A percentile compares a stretch with the other conserved stretches of the same genome.
Evolutionary conservation across 1,139 yeast genomes (phyloP).

Genomic region (Suhomyces taliae): DNA sequence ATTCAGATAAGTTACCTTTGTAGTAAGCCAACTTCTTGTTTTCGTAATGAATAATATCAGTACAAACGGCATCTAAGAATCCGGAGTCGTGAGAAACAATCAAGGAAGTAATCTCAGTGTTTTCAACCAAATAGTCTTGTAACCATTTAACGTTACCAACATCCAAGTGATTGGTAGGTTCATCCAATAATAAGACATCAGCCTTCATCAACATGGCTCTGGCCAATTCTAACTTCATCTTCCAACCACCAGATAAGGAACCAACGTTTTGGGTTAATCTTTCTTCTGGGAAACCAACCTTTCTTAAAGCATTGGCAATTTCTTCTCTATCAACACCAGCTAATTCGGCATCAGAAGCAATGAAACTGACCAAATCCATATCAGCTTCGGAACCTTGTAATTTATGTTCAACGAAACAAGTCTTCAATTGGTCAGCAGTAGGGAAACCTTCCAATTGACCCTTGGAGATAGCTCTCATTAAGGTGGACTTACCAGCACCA

Average conservation of each 20-base stretch:
- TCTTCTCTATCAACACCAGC: conserved; percentile 60
- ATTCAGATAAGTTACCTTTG: conserved; percentile 92
- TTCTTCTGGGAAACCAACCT: conserved; percentile 90
- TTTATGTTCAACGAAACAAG: conserved; percentile 97
- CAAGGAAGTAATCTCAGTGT: conserved; percentile 86
- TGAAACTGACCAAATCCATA: conserved; percentile 82
- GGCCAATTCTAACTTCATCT: conserved; percentile 96
- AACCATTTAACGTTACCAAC: conserved; percentile 93
- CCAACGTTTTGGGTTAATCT: conserved; percentile 90
- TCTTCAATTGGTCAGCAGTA: conserved; percentile 77
- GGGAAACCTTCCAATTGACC: conserved; percentile 99
- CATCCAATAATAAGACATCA: conserved; percentile 89
- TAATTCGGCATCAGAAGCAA: conserved; percentile 88
- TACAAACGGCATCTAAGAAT: conserved; percentile 91
- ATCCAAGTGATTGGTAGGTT: conserved; percentile 98
- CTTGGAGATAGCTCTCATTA: conserved; percentile 95
- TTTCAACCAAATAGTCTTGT: conserved; percentile 76
- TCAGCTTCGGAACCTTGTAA: conserved; percentile 95
- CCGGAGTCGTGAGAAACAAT: conserved; percentile 98
- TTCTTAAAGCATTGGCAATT: conserved; percentile 70
- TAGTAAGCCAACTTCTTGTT: conserved; percentile 92
- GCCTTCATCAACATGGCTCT: conserved; percentile 99
- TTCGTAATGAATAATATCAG: conserved; percentile 96
- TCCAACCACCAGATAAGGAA: conserved; percentile 98
- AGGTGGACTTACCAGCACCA: conserved; percentile 98